Evolutionary conservation across 1,284 basidiomycete species (phyloP).

Genomic region (Peniophora sp.): DNA sequence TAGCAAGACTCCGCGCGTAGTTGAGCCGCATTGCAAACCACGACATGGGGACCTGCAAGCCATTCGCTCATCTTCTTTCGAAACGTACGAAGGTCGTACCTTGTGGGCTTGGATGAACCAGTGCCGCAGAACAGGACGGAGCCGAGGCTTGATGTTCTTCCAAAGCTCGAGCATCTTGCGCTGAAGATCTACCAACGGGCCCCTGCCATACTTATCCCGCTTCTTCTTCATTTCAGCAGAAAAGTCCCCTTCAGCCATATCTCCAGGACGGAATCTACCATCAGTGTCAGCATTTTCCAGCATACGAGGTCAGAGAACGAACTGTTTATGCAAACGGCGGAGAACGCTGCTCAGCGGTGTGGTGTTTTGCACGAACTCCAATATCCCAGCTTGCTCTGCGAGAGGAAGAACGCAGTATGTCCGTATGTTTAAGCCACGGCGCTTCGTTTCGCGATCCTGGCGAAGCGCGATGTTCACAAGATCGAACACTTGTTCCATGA

Average conservation of each 20-base stretch:
- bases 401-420: conserved; percentile 90
- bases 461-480: conserved; percentile 78
- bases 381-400: conserved; percentile 72
- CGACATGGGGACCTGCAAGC: conserved; percentile 46
- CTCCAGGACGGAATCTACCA: background rate
- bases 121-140: conserved; percentile 87
- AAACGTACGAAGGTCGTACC: conserved; percentile 18
- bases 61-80: no score
- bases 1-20: conserved; percentile 89
- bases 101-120: conserved; percentile 90
- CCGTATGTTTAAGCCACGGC: conserved; percentile 69
- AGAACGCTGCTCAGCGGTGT: conserved; percentile 63
- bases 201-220: no score
- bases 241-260: background rate
- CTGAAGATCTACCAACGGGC: no score
- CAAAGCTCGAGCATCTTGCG: conserved; percentile 41
- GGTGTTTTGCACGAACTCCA: conserved; percentile 90
- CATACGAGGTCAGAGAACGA: conserved; percentile 11
- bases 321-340: conserved; percentile 52
- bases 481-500: conserved; percentile 97
- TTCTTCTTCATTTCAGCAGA: conserved; percentile 3
- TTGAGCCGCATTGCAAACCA: conserved; percentile 94
- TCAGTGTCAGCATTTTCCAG: conserved; percentile 5
- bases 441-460: conserved; percentile 69
- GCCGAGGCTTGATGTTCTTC: conserved; percentile 42